Conservation (phyloP, 768 basidiomycete genomes). For the Pisolithus marmoratus region DNA sequence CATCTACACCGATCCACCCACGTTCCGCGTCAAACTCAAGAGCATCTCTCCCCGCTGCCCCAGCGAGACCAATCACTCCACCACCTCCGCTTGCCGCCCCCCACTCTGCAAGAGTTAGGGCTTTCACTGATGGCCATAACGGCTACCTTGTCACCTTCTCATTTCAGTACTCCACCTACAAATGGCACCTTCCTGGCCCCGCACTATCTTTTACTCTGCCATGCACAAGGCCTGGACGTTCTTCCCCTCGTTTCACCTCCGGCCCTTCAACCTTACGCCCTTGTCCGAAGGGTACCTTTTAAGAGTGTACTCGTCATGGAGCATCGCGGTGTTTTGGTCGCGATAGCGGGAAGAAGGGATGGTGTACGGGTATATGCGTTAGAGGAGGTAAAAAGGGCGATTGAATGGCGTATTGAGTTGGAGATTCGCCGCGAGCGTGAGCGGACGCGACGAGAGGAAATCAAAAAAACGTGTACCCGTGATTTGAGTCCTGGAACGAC, state of each 20-base stretch:
- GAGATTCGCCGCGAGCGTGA: constrained; percentile 74
- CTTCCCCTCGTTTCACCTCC: constrained; percentile 76
- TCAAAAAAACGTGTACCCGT: constrained; percentile 45
- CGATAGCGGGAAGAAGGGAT: constrained; percentile 80
- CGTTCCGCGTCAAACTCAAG: constrained; percentile 40
- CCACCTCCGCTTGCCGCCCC: constrained; percentile 69
- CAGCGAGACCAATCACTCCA: constrained; percentile 54
- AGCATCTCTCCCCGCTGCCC: constrained; percentile 46
- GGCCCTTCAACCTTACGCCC: constrained; percentile 68
- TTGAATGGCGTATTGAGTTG: constrained; percentile 83
- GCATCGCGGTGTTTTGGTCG: constrained; percentile 84
- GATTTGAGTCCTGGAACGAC: constrained; percentile 30
- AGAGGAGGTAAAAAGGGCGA: constrained; percentile 78
- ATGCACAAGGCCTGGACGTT: constrained; percentile 81
- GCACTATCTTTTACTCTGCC: constrained; percentile 78
- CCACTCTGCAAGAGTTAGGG: constrained; percentile 70
- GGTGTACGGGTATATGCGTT: constrained; percentile 86
- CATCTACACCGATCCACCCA: constrained; percentile 21
- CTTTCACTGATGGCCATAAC: constrained; percentile 66
- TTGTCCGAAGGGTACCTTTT: constrained; percentile 76
- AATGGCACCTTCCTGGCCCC: constrained; percentile 78
- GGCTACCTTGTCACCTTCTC: constrained; percentile 62
- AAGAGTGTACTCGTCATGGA: constrained; percentile 92
- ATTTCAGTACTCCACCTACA: constrained; percentile 69
- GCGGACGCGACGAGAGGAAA: constrained; percentile 58